Conservation (phyloP, 148 eudicot species). For the Vaccinium vitisidaea region DNA sequence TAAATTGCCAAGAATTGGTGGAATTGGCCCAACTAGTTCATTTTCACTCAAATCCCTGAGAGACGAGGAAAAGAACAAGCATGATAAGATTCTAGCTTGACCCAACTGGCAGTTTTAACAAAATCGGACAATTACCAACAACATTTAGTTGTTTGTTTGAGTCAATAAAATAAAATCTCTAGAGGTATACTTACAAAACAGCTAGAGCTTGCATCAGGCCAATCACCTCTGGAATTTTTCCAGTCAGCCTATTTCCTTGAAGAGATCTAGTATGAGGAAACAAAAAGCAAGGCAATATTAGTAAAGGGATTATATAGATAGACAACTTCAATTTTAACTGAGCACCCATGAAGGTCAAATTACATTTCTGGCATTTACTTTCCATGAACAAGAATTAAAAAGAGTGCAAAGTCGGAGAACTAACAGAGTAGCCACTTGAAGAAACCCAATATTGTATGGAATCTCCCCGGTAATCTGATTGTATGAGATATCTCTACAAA, state of each 20-base stretch:
- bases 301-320: too few relatives aligned
- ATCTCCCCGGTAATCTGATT: constrained; percentile 68
- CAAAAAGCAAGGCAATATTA: background rate
- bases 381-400: background rate
- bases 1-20: constrained; percentile 65
- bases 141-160: background rate
- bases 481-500: constrained; percentile 65
- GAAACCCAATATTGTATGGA: constrained; percentile 70
- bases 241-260: constrained; percentile 62
- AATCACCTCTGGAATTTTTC: constrained; percentile 65
- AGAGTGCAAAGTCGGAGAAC: background rate
- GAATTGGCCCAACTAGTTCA: constrained; percentile 65
- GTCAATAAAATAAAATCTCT: background rate
- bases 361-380: background rate
- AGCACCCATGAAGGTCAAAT: background rate
- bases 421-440: constrained; percentile 77
- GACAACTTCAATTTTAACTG: background rate
- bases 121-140: too few relatives aligned
- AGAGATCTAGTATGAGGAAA: constrained; percentile 41
- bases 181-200: constrained; percentile 47
- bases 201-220: constrained; percentile 84
- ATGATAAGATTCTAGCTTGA: background rate
- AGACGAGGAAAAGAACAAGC: background rate
- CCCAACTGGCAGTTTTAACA: background rate
- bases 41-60: constrained; percentile 70